Percentiles rank a stretch among this genome's conserved stretches.
These are phyloP conservation scores for Fraxinus platypoda DNA, from an alignment of 305 asterid genomes.

Conservation along the genomic window DNA sequence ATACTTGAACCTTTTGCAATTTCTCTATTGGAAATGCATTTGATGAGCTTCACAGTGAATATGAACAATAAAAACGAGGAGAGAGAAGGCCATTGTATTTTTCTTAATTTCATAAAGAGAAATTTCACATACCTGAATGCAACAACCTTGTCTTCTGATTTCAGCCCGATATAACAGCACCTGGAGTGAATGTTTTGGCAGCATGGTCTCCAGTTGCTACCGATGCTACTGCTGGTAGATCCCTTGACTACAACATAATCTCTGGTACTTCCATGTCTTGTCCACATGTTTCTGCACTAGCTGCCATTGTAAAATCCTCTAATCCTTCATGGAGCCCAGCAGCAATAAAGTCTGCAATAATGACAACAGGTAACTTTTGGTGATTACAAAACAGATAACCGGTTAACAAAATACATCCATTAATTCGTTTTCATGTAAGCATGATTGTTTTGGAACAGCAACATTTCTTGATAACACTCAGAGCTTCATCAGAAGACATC, in stretches of 20 bases:
- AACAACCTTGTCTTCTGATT: slow-evolving; percentile 18
- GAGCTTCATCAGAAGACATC: slow-evolving; percentile 46
- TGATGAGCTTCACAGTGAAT: not conserved
- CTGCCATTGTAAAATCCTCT: slow-evolving; percentile 48
- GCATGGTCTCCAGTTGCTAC: slow-evolving; percentile 62
- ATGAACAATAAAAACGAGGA: not conserved
- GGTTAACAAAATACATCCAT: not conserved
- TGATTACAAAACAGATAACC: not conserved
- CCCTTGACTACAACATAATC: slow-evolving; percentile 44
- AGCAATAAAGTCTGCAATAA: slow-evolving; percentile 64
- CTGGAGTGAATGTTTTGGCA: slow-evolving; percentile 62
- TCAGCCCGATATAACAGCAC: slow-evolving; percentile 70
- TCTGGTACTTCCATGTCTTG: slow-evolving; percentile 77
- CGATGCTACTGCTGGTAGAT: slow-evolving; percentile 37
- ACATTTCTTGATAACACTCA: slow-evolving; percentile 42
- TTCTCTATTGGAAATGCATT: slow-evolving; percentile 1
- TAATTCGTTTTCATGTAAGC: not conserved
- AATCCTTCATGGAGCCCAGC: slow-evolving; percentile 71
- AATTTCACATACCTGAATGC: not conserved
- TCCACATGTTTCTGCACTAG: slow-evolving; percentile 65
- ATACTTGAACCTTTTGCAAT: not conserved
- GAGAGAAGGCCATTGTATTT: not conserved
- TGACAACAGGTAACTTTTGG: slow-evolving; percentile 58
- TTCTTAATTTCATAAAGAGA: not conserved
- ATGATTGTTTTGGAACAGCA: slow-evolving; percentile 35